Conservation (phyloP, 192 early-diverging fungal genomes). For the Neocallimastix lanati region DNA sequence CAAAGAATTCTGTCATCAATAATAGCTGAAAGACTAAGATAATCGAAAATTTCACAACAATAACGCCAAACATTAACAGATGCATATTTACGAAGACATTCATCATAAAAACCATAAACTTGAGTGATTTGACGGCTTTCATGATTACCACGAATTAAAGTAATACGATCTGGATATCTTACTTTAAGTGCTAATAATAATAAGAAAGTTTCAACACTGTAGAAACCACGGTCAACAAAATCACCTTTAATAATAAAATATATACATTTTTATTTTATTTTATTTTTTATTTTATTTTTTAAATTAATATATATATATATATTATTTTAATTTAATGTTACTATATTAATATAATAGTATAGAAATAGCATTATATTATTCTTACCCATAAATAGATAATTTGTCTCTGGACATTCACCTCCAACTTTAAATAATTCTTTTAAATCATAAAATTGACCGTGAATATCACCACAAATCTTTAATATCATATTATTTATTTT, state of each 20-base stretch:
- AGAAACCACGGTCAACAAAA: slow-evolving; percentile 91
- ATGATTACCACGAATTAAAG: slow-evolving; percentile 84
- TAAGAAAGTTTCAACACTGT: slow-evolving; percentile 94
- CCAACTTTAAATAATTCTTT: slow-evolving; percentile 61
- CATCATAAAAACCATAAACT: neutral
- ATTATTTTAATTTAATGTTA: too few species aligned
- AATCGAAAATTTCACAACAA: slow-evolving; percentile 96
- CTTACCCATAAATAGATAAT: slow-evolving; percentile 90
- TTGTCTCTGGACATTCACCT: slow-evolving; percentile 88
- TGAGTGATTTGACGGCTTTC: slow-evolving; percentile 90
- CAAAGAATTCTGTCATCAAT: slow-evolving; percentile 90
- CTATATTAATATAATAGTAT: too few species aligned
- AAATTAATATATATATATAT: too few species aligned
- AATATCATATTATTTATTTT: too few species aligned
- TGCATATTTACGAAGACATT: slow-evolving; percentile 70
- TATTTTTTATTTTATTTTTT: too few species aligned
- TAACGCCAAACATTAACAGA: slow-evolving; percentile 92
- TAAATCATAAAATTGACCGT: too few species aligned
- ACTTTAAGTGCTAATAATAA: slow-evolving; percentile 86
- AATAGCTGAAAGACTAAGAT: slow-evolving; percentile 79
- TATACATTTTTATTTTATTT: neutral
- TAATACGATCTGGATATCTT: slow-evolving; percentile 73
- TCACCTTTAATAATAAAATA: slow-evolving; percentile 26
- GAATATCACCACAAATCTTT: too few species aligned
- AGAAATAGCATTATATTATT: neutral